phyloP scores from a whole-genome alignment of 768 basidiomycete genomes.

The Hericium alpestre region DNA sequence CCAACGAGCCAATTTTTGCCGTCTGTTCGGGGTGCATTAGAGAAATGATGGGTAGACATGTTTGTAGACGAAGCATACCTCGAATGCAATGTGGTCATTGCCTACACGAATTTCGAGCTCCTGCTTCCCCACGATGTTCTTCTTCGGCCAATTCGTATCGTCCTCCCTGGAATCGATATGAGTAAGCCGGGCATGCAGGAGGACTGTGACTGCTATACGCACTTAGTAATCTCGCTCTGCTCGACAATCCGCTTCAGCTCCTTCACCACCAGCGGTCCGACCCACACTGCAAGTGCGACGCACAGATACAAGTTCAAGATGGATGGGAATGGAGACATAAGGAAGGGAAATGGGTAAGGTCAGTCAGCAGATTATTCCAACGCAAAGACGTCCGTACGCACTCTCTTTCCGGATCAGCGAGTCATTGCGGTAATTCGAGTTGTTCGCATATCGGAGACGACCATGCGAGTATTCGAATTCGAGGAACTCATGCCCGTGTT shows the following conservation, averaged over 20 bases:
- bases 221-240: conserved; percentile 92
- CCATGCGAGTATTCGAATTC: conserved; percentile 99
- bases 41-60: neutral
- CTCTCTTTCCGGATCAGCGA: conserved; percentile 98
- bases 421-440: conserved; percentile 98
- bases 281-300: conserved; percentile 59
- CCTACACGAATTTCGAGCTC: conserved; percentile 93
- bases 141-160: conserved; percentile 97
- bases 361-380: neutral
- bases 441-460: conserved; percentile 94
- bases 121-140: conserved; percentile 97
- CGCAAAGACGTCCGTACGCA: conserved; percentile 30
- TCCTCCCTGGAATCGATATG: conserved; percentile 63
- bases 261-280: conserved; percentile 83
- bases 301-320: neutral
- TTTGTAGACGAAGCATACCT: conserved; percentile 38
- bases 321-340: neutral
- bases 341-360: neutral
- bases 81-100: conserved; percentile 93
- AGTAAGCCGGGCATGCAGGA: neutral
- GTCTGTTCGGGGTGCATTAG: conserved; percentile 42
- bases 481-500: conserved; percentile 94
- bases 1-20: conserved; percentile 93
- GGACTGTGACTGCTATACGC: conserved; percentile 14
- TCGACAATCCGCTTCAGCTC: conserved; percentile 93